phyloP scores from a whole-genome alignment of 306 rosid genomes.

The Lupinus albus region DNA sequence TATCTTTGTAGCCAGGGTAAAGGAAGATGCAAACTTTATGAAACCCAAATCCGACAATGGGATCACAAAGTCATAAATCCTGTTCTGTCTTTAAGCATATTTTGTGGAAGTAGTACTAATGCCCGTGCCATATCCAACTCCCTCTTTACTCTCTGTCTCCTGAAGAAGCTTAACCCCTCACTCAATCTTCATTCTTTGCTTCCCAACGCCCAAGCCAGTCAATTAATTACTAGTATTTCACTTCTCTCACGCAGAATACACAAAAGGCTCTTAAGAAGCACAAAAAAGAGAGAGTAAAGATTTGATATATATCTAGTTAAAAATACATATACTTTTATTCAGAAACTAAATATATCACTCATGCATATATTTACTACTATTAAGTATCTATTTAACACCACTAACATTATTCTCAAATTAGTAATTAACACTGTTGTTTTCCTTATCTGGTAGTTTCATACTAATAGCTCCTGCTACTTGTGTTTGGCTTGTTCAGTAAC shows the following conservation, averaged over 20 bases:
- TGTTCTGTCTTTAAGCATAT: not conserved
- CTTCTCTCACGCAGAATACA: too few relatives aligned
- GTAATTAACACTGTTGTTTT: not conserved
- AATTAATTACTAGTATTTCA: constrained; percentile 19
- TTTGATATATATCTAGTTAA: too few relatives aligned
- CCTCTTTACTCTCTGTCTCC: not conserved
- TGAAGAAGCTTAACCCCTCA: not conserved
- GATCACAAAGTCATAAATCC: not conserved
- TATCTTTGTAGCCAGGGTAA: not conserved
- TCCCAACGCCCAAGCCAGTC: constrained; percentile 26
- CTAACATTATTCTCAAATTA: not conserved
- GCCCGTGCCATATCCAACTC: not conserved
- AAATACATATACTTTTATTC: too few relatives aligned
- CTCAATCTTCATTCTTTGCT: not conserved
- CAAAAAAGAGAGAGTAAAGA: too few relatives aligned
- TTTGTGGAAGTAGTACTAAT: not conserved
- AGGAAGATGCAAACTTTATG: not conserved
- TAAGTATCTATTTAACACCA: too few relatives aligned
- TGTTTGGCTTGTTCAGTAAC: constrained; percentile 3
- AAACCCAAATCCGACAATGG: constrained; percentile 10
- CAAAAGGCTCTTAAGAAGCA: too few relatives aligned
- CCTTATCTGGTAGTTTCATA: not conserved
- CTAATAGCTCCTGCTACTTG: not conserved
- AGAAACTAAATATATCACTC: too few relatives aligned
- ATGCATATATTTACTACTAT: too few relatives aligned